Evolutionary conservation across 441 rosid genomes (phyloP), one percentile per base, ranked within the genome.

Genomic region (Bocquillonia castaneifolia): DNA sequence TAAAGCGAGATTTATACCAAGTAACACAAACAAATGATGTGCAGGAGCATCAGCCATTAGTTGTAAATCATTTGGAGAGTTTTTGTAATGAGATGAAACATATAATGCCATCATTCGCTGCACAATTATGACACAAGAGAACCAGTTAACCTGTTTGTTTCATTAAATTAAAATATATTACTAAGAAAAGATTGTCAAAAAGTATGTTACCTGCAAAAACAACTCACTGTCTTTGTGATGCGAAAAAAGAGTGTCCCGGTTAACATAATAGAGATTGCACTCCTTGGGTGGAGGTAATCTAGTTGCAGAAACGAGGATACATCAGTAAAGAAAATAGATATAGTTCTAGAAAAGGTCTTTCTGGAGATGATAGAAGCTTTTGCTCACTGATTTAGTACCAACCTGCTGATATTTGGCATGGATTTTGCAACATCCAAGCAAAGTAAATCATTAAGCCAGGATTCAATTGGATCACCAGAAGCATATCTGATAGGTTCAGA

Each of bases 21-120:
- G 93, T 63, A 92, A 77, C 39, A 95, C 97, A 72, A 95, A 95
- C 73, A 95, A 81, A 80, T 92, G 99, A 77, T 95, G 98, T 59
- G 99, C 98, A 25, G 97, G 99, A 76, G 98, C 99, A 88, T 95
- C 99, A 65, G 99, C 95, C 90, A 92, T 82, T 42, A 92, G 77
- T 76, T 92, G 99, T 64, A 95, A 86, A 83, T 95, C 99, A 80
- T 95, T 95, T 13, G 99, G 98, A 68, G 99, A 95, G 76, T 95
- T 95, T 80, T 90, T 92, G 79, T 95, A 92, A 82, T 95, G 99
- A 76, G 99, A 95, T 65, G 99, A 82, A 68, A 95, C 99, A 71
- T 86, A 92, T 36, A 95, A 84, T 42, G 98, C 95, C 98, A 95
- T 90, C 97, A 89, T 90, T 71, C 99, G 86, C 99, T 95, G 95